Base-by-base conservation (phyloP, 352 stramenopile species). In the Globisporangium camurandrum region DNA sequence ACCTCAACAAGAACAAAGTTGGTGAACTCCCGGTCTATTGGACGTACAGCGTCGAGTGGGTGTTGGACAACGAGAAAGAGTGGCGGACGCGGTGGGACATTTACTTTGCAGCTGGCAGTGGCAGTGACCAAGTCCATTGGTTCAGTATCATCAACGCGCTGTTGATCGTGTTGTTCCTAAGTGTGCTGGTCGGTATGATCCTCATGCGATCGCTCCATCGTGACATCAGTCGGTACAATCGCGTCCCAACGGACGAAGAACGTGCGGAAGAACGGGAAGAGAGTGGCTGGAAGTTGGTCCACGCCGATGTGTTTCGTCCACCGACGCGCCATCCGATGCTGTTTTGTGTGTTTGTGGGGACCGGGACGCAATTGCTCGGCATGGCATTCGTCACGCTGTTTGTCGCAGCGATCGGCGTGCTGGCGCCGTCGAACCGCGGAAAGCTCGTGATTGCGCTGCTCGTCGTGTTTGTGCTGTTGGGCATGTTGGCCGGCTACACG, bases 141-240 rank as follows among this genome's bases (percentile, higher is more conserved):
- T 99, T 99, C 74, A 97, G 87, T 36, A 98, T 99, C 63, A 96
- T 99, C 61, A 99, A 99, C 57, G 97, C 93, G 20, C 89, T 99
- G 33, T 88, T 99, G 61, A 99, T 99, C 62, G 97, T 99, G 36
- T 75, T 99, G 14, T 99, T 99, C 71, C 67, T 99, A 23, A 98
- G 93, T 27, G 94, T 93, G 23, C 99, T 99, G 92, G 97, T 99
- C 51, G 95, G 93, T 38, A 97, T 99, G 78, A 99, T 99, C 67
- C 75, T 99, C 52, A 88, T 99, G 53, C 90, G 97, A 46, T 98
- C 95, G 31, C 76, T 99, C 36, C 95, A 98, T 68, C 95, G 96
- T 38, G 97, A 99, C 79, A 98, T 99, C 57, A 90, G 69, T 41
- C 80, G 93, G 37, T 99, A 99, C 86, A 99, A 99, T 71, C 87